Evolutionary conservation across 2,329 filamentous ascomycete species (phyloP), one percentile per base, ranked within the genome.

Genomic region (Trichoderma harzianum): DNA sequence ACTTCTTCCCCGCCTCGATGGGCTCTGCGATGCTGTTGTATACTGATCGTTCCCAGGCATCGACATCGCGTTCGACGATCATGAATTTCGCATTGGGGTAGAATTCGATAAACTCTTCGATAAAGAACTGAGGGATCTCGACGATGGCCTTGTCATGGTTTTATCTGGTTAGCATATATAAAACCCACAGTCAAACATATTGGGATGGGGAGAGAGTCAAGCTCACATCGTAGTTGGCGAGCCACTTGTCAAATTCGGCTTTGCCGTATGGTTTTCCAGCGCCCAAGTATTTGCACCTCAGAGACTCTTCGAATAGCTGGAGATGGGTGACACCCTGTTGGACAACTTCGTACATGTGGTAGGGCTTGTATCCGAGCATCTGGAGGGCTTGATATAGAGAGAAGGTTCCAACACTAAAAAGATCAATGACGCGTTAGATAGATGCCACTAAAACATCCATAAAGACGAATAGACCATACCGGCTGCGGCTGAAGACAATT

Each of bases 171-270:
- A 71, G 30, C 36, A 43, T 21, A 43, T 21, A 5, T 8, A 11
- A 12, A 28, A 2, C 2, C n/a, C 1, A 14, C 16, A 16, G 5
- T n/a, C 2, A 5, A 14, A 0, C 1, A 10, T 24, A 16, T 11
- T 12, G 47, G 6, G 7, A 21, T 7, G 60, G 32, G 7, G 3
- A 8, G 21, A 30, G 47, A 34, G 11, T 3, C 11, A 24, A 24
- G 70, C 78, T 67, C 74, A 82, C 82, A 70, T 82, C 80, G 58
- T 82, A 82, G 26, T 80, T 76, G 30, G 79, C 79, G 30, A 82
- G 79, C 78, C 81, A 82, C 74, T 82, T 83, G 72, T 83, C 81
- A 58, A 82, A 83, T 55, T 83, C 82, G 12, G 74, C 75, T 21
- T 79, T 78, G 51, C 76, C 77, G 67, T 82, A 82, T 7, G 76